Evolutionary conservation across 306 rosid genomes (phyloP), one percentile per base, ranked within the genome.

Genomic region (Citrullus mucosospermus): DNA sequence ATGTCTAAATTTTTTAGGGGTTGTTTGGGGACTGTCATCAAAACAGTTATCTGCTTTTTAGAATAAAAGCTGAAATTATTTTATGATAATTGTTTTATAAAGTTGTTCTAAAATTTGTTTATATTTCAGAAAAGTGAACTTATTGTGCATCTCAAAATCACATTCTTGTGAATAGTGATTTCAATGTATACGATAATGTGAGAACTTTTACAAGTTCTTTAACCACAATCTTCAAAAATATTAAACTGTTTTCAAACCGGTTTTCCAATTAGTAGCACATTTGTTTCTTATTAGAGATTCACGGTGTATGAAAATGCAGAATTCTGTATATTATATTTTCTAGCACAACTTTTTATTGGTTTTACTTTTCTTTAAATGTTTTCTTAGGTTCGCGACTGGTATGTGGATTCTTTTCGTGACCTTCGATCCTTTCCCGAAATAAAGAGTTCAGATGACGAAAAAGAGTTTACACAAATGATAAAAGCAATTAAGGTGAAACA

Each of bases 401-500:
- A 92, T 38, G 50, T 91, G 83, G 99, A 95, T 81, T 95, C 99
- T 20, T 92, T 91, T 79, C 97, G 97, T 13, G 99, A 95, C 80
- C 84, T 95, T 36, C 90, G 96, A 82, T 76, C 93, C 8, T 90
- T 88, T 80, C 96, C 97, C 5, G 96, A 90, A 34, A 88, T 95
- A 77, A 95, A 90, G 87, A 86, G 77, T 78, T 65, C 83, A 67
- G 84, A 28, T 4, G 97, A 92, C 20, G 97, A 92, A 86, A 88
- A 70, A 54, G 91, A 85, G 13, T 92, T 95, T 77, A 95, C 97
- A 1, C 87, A 95, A 16, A 93, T 91, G 90, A 92, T 95, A 34
- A 95, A 92, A 87, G 97, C 99, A 50, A 90, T 95, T 53, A 95
- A 91, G 90, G 97, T 92, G 76, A 91, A 97, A 77, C 99, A 95